Percentiles rank a stretch among this genome's conserved stretches.
Conservation (phyloP, 78 protist species). For the Creolimax fragrantissima region DNA sequence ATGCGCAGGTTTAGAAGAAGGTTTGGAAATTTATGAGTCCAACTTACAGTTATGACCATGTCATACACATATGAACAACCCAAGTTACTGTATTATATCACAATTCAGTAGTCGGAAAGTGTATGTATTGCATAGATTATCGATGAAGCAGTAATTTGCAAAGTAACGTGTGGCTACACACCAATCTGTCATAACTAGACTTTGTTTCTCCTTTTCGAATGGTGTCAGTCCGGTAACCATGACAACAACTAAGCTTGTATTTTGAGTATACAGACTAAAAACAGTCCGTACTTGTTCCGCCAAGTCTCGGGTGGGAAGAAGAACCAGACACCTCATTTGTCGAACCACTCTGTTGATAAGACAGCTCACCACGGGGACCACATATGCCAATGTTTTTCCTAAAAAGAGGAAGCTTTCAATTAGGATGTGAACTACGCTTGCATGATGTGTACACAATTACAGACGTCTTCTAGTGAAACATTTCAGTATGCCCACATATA, state of each 20-base stretch:
- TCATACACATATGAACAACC: not conserved
- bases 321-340: conserved; percentile 31
- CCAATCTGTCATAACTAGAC: not conserved
- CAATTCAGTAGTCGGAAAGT: not conserved
- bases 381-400: conserved; percentile 57
- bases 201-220: not conserved
- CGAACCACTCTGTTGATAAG: not conserved
- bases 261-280: not conserved
- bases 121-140: not conserved
- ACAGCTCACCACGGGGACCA: conserved; percentile 39
- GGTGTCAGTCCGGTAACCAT: not conserved
- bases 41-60: not conserved
- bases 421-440: no score
- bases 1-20: not conserved
- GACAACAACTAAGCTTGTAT: not conserved
- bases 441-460: no score
- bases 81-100: not conserved
- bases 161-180: not conserved
- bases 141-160: not conserved
- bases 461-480: no score
- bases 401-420: no score
- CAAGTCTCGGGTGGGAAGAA: conserved; percentile 53
- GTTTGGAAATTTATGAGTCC: not conserved
- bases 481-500: no score
- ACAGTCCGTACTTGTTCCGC: conserved; percentile 37